Percentiles rank a stretch among this genome's conserved stretches.
These are phyloP conservation scores for Beauveria pseudobassiana DNA, from an alignment of 2,329 filamentous ascomycete genomes.

Conservation along the genomic window DNA sequence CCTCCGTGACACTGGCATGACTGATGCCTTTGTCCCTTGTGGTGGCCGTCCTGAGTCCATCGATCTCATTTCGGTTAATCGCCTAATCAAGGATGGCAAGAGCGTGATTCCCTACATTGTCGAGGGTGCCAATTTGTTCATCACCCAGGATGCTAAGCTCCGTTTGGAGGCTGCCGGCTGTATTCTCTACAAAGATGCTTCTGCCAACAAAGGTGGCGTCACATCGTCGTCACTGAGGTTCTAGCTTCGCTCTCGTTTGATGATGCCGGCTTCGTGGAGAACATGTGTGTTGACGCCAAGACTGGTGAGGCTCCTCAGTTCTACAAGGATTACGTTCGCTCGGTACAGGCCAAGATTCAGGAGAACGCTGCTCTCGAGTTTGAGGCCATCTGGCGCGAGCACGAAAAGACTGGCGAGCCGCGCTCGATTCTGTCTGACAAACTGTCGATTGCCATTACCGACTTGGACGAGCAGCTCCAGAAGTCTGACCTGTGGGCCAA, in stretches of 20 bases:
- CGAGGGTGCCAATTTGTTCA: constrained; percentile 96
- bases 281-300: constrained; percentile 79
- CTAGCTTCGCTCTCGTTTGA: constrained; percentile 92
- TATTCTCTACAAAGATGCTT: constrained; percentile 94
- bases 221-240: constrained; percentile 96
- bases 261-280: constrained; percentile 74
- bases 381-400: constrained; percentile 95
- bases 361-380: constrained; percentile 91
- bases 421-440: constrained; percentile 87
- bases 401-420: constrained; percentile 69
- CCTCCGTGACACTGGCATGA: constrained; percentile 66
- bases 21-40: constrained; percentile 90
- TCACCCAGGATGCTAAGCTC: constrained; percentile 95
- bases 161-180: constrained; percentile 92
- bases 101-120: constrained; percentile 86
- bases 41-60: constrained; percentile 96
- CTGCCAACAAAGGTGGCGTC: constrained; percentile 96
- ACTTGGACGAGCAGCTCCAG: constrained; percentile 92
- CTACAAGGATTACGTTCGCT: constrained; percentile 86
- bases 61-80: constrained; percentile 78
- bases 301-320: constrained; percentile 73
- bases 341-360: constrained; percentile 85
- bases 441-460: constrained; percentile 88
- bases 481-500: constrained; percentile 88
- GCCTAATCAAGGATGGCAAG: constrained; percentile 87